Conservation (phyloP, 1,139 yeast genomes). For the Cylindricascospora bacillispora region DNA sequence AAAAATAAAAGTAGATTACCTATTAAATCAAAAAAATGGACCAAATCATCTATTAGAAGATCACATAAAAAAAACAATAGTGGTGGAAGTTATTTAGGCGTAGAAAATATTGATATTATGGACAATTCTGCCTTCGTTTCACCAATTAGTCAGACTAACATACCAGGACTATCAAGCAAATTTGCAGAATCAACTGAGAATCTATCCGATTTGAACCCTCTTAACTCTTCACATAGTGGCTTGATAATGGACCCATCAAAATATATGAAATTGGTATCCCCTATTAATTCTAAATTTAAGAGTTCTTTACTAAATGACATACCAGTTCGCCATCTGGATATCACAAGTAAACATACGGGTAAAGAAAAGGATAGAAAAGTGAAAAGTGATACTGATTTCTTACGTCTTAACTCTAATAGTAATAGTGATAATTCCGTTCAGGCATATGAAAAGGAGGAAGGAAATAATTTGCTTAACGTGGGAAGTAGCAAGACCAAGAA, state of each 20-base stretch:
- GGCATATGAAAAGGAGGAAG: background rate
- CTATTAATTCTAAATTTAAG: background rate
- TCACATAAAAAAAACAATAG: background rate
- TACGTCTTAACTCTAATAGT: background rate
- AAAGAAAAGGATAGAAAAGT: conserved; percentile 1
- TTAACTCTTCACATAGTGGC: too few species aligned
- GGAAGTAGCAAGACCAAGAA: background rate
- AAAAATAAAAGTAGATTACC: background rate
- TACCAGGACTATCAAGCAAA: too few species aligned
- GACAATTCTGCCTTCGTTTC: background rate
- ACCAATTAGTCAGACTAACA: too few species aligned
- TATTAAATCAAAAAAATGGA: background rate
- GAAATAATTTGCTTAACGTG: background rate
- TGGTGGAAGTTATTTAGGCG: background rate
- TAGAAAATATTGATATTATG: background rate
- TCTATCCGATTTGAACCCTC: too few species aligned
- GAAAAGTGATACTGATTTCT: conserved; percentile 1
- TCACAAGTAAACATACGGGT: conserved; percentile 1
- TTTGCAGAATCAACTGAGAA: too few species aligned
- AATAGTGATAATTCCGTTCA: background rate
- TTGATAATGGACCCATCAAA: too few species aligned
- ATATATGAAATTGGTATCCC: background rate
- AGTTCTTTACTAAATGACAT: conserved; percentile 5
- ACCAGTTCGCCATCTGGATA: conserved; percentile 5
- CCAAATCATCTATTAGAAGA: background rate